These are phyloP conservation scores for Penicillium macrosclerotiorum DNA, from an alignment of 495 filamentous ascomycete genomes.

Conservation along the genomic window DNA sequence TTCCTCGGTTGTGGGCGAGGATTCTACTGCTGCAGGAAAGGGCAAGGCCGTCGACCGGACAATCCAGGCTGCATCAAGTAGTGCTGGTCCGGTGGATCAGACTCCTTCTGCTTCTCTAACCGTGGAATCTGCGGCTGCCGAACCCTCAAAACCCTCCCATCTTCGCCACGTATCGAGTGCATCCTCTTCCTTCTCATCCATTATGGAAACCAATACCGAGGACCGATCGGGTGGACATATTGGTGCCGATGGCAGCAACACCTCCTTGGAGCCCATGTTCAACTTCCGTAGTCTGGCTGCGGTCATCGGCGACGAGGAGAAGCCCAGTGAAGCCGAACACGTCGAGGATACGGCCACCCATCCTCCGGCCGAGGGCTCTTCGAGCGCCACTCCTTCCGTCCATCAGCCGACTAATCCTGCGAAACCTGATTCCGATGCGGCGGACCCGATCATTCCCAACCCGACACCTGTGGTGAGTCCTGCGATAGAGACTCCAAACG, in stretches of 20 bases:
- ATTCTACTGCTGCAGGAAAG: constrained; percentile 55
- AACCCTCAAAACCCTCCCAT: constrained; percentile 58
- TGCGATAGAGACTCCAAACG: constrained; percentile 9
- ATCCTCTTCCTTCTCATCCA: constrained; percentile 75
- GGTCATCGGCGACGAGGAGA: constrained; percentile 74
- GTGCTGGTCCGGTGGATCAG: constrained; percentile 12
- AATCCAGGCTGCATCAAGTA: constrained; percentile 8
- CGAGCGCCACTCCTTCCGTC: constrained; percentile 18
- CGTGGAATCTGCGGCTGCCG: constrained; percentile 28
- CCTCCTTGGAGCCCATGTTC: constrained; percentile 74
- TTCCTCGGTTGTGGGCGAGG: constrained; percentile 39
- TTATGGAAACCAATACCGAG: constrained; percentile 61
- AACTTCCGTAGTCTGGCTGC: constrained; percentile 87
- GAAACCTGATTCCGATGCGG: constrained; percentile 2
- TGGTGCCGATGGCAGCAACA: constrained; percentile 48
- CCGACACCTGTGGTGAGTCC: constrained; percentile 6
- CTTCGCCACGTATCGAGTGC: constrained; percentile 78
- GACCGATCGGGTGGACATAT: constrained; percentile 37
- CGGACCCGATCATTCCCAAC: neutral
- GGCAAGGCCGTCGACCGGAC: constrained; percentile 77
- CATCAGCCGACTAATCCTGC: constrained; percentile 14
- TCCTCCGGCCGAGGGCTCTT: constrained; percentile 26
- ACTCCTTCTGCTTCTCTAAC: constrained; percentile 8
- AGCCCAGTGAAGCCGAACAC: constrained; percentile 44
- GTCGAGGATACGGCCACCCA: constrained; percentile 31